Base-by-base conservation (phyloP, 805 yeast genomes). In the Monosporozyma servazzii region DNA sequence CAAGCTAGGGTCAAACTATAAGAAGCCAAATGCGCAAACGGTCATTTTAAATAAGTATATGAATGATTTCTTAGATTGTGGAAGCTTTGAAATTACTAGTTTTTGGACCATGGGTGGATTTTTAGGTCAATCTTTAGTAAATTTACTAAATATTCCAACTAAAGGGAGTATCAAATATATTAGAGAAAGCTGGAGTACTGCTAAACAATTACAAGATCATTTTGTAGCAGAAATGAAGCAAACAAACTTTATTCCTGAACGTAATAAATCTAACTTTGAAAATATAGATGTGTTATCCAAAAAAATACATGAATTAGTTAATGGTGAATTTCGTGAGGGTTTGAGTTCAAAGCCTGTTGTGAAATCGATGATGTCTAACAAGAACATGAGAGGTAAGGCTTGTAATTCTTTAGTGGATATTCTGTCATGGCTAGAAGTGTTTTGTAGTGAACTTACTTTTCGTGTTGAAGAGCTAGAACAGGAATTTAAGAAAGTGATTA, bases 61-160 rank as follows among this genome's bases (percentile, higher is more conserved):
- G 1, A 55, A 69, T 2, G 59, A 62, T 0, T 93, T 91, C 63
- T 65, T 90, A 10, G 71, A 71, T 30, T 49, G 58, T 39, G 69
- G 63, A 1, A 72, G 76, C 25, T 82, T 84, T 63, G 79, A 81
- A 53, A 63, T 91, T 20, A 77, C 79, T 0, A 95, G 89, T 58
- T 79, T 91, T 52, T 84, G 96, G 78, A 88, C 96, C 0, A 71
- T 91, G 75, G 98, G 99, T 6, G 99, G 98, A 2, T 88, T 87
- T 57, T 68, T 76, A 9, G 99, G 99, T 0, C 81, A 82, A 10
- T 69, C 71, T 11, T 71, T 88, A 1, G 54, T 74, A 17, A 64
- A 67, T n/a, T 65, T 70, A 18, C 65, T 89, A n/a, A 70, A 73
- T 1, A 67, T 79, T 2, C 86, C 84, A 0, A 68, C 69, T 2